Evolutionary conservation across 495 filamentous ascomycete genomes (phyloP), one percentile per base, ranked within the genome.

Genomic region (Penicillium mononematosum): DNA sequence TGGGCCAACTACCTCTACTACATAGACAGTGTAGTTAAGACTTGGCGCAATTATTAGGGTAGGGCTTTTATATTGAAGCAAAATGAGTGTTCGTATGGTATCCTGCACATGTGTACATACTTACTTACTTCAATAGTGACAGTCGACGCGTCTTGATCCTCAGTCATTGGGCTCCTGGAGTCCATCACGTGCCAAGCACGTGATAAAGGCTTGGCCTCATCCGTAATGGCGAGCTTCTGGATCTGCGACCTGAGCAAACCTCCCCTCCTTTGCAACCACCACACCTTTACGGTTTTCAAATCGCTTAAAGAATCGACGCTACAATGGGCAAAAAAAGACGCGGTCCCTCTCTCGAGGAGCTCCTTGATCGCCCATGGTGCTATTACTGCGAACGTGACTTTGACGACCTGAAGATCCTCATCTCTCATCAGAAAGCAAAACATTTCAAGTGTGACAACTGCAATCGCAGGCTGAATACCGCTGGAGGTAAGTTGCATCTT

Each of bases 351-450:
- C 72, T 96, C 63, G 88, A 98, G 67, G 91, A 97, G 75, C 78
- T 96, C 48, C 80, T 98, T 29, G 80, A 80, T 54, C 87, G 93
- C 45, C 89, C 94, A 39, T 98, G 92, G 92, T 98, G 94, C 78
- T 98, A 96, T 74, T 98, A 98, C 75, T 98, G 94, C 76, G 94
- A 98, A 76, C 86, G 93, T 73, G 94, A 97, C 75, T 98, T 98
- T 62, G 92, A 97, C 68, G 94, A 98, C 72, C 72, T 97, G 12
- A 96, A 95, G 75, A 91, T 98, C 56, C 84, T 98, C 47, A 95
- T 96, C 58, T 88, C 88, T 50, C 94, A 98, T 75, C 95, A 98
- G 68, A 97, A 96, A 70, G 92, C 94, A 20, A 98, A 97, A 75
- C 94, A 98, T 71, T 98, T 95, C 83, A 96, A 95, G 69, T 98